Percentiles rank a stretch among this genome's conserved stretches.
Conservation (phyloP, 2,329 filamentous ascomycete genomes). For the Fusarium foetens region DNA sequence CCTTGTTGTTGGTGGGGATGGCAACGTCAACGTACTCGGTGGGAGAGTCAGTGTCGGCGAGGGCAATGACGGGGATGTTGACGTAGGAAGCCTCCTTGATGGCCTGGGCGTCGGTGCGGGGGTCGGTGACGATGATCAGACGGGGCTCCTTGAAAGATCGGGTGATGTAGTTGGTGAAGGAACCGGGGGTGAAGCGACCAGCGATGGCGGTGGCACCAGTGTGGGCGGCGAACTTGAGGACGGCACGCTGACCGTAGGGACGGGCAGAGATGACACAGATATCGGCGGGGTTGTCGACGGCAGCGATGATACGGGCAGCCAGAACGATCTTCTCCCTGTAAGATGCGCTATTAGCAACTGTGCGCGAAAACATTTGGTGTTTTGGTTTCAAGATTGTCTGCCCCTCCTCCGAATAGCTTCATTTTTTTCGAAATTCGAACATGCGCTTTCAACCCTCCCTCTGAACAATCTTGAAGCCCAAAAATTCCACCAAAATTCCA, state of each 20-base stretch:
- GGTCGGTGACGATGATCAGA: constrained; percentile 99
- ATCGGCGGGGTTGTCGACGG: constrained; percentile 99
- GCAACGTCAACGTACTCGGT: constrained; percentile 99
- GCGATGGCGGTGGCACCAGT: constrained; percentile 98
- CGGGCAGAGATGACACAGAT: constrained; percentile 99
- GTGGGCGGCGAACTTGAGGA: constrained; percentile 99
- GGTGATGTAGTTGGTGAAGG: constrained; percentile 99
- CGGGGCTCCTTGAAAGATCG: constrained; percentile 99
- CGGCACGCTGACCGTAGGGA: constrained; percentile 99
- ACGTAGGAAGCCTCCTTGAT: constrained; percentile 99
- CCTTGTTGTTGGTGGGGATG: constrained; percentile 99
- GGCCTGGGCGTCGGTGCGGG: constrained; percentile 98
- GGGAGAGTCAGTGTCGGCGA: constrained; percentile 98
- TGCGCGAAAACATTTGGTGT: constrained; percentile 7
- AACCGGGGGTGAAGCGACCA: constrained; percentile 99
- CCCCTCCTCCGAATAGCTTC: constrained; percentile 37
- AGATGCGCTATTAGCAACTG: constrained; percentile 27
- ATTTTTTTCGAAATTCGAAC: not conserved
- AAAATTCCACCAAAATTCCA: not conserved
- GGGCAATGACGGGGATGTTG: constrained; percentile 99
- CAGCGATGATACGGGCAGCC: constrained; percentile 97
- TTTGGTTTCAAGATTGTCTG: constrained; percentile 36
- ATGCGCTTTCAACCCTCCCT: not conserved
- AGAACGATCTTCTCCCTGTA: constrained; percentile 99
- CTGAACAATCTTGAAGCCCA: not conserved